Evolutionary conservation across 805 yeast species (phyloP).

Genomic region (Nakazawaea wyomingensis): DNA sequence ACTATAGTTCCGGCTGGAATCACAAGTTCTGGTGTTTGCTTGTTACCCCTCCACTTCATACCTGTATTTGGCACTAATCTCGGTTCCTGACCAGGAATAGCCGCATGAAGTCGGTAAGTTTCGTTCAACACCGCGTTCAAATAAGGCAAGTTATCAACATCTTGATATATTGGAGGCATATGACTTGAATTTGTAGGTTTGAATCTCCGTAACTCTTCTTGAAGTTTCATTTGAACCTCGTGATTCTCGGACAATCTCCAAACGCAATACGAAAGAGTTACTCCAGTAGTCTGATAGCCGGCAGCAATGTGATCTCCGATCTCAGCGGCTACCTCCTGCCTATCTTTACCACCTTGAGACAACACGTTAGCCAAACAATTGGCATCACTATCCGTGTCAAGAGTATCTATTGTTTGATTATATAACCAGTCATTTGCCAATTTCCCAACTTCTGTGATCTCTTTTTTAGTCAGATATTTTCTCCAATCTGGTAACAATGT

Average conservation of each 20-base stretch:
- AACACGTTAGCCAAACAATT: conserved; percentile 7
- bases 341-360: conserved; percentile 5
- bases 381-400: conserved; percentile 7
- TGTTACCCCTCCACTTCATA: conserved; percentile 11
- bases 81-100: conserved; percentile 64
- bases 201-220: conserved; percentile 34
- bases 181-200: conserved; percentile 17
- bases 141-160: conserved; percentile 44
- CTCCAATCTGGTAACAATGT: conserved; percentile 46
- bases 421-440: conserved; percentile 37
- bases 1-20: conserved; percentile 47
- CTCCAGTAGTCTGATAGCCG: conserved; percentile 63
- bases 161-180: conserved; percentile 26
- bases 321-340: conserved; percentile 30
- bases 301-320: conserved; percentile 57
- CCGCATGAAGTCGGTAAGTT: conserved; percentile 50
- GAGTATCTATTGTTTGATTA: conserved; percentile 16
- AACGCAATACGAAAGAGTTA: conserved; percentile 45
- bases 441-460: conserved; percentile 28
- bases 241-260: conserved; percentile 43
- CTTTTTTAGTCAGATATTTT: conserved; percentile 37
- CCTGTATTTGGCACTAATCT: conserved; percentile 32
- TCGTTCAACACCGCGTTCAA: conserved; percentile 56
- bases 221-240: conserved; percentile 38
- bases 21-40: conserved; percentile 13